Evolutionary conservation across 1,284 basidiomycete genomes (phyloP).

Genomic region (Naganishia liquefaciens): DNA sequence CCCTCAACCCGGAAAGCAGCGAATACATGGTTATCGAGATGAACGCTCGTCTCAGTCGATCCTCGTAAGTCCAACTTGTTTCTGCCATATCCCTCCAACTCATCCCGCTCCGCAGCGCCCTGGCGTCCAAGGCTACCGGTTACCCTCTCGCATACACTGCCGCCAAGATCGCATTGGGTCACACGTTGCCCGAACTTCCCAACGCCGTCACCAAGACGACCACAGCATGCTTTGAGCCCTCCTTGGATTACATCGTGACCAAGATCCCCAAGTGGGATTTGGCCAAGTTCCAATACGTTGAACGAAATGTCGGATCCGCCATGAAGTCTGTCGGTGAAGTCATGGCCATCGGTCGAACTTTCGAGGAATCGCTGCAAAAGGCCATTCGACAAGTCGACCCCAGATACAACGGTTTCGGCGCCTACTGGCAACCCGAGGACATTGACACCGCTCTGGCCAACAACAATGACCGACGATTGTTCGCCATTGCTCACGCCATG

Average conservation of each 20-base stretch:
- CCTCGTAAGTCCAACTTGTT: constrained; percentile 54
- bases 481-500: constrained; percentile 97
- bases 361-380: constrained; percentile 98
- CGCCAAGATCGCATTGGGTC: constrained; percentile 97
- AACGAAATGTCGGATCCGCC: constrained; percentile 90
- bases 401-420: constrained; percentile 65
- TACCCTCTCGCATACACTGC: constrained; percentile 99
- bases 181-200: constrained; percentile 95
- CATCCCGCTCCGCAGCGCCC: constrained; percentile 61
- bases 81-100: neutral
- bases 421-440: constrained; percentile 70
- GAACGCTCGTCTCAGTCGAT: constrained; percentile 76
- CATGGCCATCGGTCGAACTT: constrained; percentile 99
- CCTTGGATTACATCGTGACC: constrained; percentile 98
- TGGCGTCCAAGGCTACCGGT: constrained; percentile 98
- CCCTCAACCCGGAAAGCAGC: constrained; percentile 84
- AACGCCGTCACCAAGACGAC: constrained; percentile 99
- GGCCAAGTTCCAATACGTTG: constrained; percentile 95
- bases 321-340: constrained; percentile 99
- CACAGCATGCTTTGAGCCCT: constrained; percentile 99
- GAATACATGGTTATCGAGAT: constrained; percentile 99
- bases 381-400: constrained; percentile 97
- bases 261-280: constrained; percentile 99
- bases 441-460: constrained; percentile 71
- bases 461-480: constrained; percentile 81